Percentiles rank a stretch among this genome's conserved stretches.
These are phyloP conservation scores for Abrus precatorius DNA, from an alignment of 306 rosid genomes.

Conservation along the genomic window DNA sequence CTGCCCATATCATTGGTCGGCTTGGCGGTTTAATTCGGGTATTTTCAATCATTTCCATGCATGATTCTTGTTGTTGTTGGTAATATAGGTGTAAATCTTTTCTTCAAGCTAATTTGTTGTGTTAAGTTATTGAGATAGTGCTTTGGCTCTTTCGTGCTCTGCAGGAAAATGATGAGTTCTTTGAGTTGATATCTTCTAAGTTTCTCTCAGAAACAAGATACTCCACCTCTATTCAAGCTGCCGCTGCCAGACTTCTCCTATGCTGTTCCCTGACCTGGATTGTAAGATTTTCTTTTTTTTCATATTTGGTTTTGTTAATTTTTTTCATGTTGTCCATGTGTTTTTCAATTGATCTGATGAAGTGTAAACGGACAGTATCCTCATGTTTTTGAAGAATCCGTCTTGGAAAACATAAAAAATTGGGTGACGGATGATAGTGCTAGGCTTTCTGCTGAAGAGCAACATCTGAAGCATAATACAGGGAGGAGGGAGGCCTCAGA, in stretches of 20 bases:
- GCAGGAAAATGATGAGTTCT: constrained; percentile 95
- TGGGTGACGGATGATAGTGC: constrained; percentile 83
- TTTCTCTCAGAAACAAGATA: constrained; percentile 78
- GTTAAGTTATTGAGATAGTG: constrained; percentile 2
- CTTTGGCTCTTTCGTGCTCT: not conserved
- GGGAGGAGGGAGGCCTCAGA: constrained; percentile 72
- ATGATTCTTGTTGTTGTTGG: not conserved
- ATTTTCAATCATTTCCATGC: constrained; percentile 25
- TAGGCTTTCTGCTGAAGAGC: constrained; percentile 63
- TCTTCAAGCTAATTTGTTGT: not conserved
- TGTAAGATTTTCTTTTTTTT: constrained; percentile 56
- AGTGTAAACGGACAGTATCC: constrained; percentile 78
- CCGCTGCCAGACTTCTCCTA: constrained; percentile 79
- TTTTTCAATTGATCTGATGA: constrained; percentile 38
- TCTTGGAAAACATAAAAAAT: constrained; percentile 73
- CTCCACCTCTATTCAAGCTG: constrained; percentile 76
- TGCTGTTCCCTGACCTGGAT: constrained; percentile 87
- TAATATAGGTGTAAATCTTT: not conserved
- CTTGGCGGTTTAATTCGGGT: constrained; percentile 88
- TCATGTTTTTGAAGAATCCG: constrained; percentile 89
- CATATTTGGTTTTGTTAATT: not conserved
- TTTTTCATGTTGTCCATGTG: not conserved
- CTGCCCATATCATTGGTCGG: constrained; percentile 83
- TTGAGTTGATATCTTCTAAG: constrained; percentile 87
- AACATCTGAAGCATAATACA: constrained; percentile 60